phyloP scores from a whole-genome alignment of 164 flowering plant genomes.

The Piper betle region DNA sequence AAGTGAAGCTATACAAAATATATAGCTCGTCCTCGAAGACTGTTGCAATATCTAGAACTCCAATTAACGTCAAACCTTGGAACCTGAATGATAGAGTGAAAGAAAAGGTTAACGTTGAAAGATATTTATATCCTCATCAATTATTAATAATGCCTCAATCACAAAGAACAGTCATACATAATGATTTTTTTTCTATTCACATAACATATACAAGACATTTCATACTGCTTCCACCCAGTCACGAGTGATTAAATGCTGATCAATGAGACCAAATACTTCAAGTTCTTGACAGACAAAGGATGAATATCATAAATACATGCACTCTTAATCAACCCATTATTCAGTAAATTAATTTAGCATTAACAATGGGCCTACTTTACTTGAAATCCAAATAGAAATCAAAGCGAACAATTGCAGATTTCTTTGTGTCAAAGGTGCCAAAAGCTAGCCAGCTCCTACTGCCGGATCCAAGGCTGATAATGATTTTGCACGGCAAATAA shows the following conservation, averaged over 20 bases:
- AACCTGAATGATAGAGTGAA: slow-evolving; percentile 20
- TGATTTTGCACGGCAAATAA: neutral
- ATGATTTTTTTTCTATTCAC: too few species aligned
- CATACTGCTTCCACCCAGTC: slow-evolving; percentile 71
- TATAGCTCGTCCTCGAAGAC: too few species aligned
- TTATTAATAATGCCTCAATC: too few species aligned
- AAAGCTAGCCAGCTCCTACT: slow-evolving; percentile 40
- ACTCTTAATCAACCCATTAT: neutral
- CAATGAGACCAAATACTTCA: slow-evolving; percentile 54
- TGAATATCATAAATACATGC: slow-evolving; percentile 49
- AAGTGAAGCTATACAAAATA: too few species aligned
- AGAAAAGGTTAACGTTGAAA: slow-evolving; percentile 51
- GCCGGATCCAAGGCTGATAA: slow-evolving; percentile 9
- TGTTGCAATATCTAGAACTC: too few species aligned
- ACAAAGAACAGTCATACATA: too few species aligned
- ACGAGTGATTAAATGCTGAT: slow-evolving; percentile 56
- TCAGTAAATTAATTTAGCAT: neutral
- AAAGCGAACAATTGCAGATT: slow-evolving; percentile 71
- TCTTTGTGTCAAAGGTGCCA: slow-evolving; percentile 50
- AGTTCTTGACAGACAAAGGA: slow-evolving; percentile 33
- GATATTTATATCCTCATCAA: neutral
- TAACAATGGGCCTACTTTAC: slow-evolving; percentile 3
- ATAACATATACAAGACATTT: slow-evolving; percentile 12
- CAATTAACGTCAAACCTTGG: neutral
- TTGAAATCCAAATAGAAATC: slow-evolving; percentile 13